Percentiles rank a stretch among this genome's conserved stretches.
Conservation (phyloP, 768 basidiomycete genomes). For the Pleurotus cornucopiae region DNA sequence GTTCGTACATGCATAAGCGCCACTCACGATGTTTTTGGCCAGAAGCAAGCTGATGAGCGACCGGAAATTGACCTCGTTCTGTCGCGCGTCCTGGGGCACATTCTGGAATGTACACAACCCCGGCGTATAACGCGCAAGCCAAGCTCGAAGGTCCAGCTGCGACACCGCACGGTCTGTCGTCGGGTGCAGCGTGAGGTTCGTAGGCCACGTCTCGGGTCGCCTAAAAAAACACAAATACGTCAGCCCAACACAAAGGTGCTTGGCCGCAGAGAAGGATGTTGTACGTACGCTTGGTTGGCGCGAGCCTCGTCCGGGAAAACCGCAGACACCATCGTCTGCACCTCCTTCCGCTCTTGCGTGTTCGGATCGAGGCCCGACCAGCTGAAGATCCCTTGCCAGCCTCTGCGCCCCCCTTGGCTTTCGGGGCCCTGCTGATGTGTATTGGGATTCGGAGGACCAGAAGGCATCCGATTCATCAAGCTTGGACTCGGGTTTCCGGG, state of each 20-base stretch:
- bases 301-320: constrained; percentile 16
- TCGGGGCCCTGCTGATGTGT: no score
- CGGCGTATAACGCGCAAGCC: constrained; percentile 41
- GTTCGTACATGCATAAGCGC: not conserved
- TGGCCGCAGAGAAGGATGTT: constrained; percentile 19
- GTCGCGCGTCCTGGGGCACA: constrained; percentile 23
- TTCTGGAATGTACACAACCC: constrained; percentile 39
- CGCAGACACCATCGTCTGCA: constrained; percentile 36
- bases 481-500: constrained; percentile 1
- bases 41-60: constrained; percentile 37
- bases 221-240: constrained; percentile 25
- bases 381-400: constrained; percentile 46
- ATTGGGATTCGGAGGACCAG: not conserved
- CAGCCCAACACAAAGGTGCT: not conserved
- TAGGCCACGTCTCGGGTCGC: constrained; percentile 51
- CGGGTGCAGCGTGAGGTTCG: constrained; percentile 32
- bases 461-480: not conserved
- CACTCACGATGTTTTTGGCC: constrained; percentile 41
- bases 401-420: no score
- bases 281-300: not conserved
- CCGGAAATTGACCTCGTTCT: constrained; percentile 40
- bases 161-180: constrained; percentile 38
- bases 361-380: constrained; percentile 36
- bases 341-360: constrained; percentile 33
- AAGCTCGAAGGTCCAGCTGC: constrained; percentile 33